Conservation (phyloP, 768 basidiomycete species). For the Lactifluus piperatus region DNA sequence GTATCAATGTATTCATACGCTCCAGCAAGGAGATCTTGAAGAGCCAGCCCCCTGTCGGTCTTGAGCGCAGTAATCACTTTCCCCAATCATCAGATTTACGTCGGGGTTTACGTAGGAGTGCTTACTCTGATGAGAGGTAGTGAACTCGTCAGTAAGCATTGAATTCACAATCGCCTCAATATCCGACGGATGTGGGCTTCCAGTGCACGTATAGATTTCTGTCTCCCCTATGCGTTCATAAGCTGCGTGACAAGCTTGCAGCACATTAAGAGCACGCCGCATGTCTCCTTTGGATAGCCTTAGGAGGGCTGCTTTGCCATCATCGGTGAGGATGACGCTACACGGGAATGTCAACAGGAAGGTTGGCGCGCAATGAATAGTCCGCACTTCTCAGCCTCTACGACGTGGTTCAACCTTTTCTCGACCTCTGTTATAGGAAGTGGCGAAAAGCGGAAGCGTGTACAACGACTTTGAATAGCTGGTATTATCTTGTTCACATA, state of each 20-base stretch:
- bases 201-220: slow-evolving; percentile 94
- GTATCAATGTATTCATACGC: slow-evolving; percentile 86
- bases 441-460: slow-evolving; percentile 94
- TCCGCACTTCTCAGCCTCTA: slow-evolving; percentile 74
- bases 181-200: slow-evolving; percentile 91
- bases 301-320: slow-evolving; percentile 82
- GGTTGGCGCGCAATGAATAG: neutral
- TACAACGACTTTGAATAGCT: slow-evolving; percentile 97
- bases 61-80: slow-evolving; percentile 83
- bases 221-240: slow-evolving; percentile 84
- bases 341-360: neutral
- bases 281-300: slow-evolving; percentile 97
- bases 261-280: slow-evolving; percentile 90
- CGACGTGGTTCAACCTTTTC: slow-evolving; percentile 66
- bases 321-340: slow-evolving; percentile 79
- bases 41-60: slow-evolving; percentile 83
- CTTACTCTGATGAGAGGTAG: slow-evolving; percentile 77
- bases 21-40: slow-evolving; percentile 90
- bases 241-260: slow-evolving; percentile 97
- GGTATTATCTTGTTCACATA: slow-evolving; percentile 99
- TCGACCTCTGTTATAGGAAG: slow-evolving; percentile 80
- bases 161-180: slow-evolving; percentile 89
- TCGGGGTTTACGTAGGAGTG: neutral
- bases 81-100: neutral
- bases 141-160: slow-evolving; percentile 95